Percentiles rank a stretch among this genome's conserved stretches.
Evolutionary conservation across 768 basidiomycete species (phyloP).

Genomic region (Phylloporus arenicola): DNA sequence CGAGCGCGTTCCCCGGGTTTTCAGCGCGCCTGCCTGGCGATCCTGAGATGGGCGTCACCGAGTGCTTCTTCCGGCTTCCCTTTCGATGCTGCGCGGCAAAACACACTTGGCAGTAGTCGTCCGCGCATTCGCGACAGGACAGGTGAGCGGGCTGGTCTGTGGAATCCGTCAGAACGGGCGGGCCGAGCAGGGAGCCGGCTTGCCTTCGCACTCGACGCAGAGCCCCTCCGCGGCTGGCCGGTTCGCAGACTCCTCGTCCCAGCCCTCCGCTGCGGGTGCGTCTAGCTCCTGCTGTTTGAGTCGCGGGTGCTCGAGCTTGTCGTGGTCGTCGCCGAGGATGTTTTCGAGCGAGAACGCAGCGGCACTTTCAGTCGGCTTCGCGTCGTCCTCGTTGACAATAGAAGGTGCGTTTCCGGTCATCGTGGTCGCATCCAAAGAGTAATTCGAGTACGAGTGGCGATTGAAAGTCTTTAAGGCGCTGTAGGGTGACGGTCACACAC

Average conservation of each 20-base stretch:
- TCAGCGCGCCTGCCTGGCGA: constrained; percentile 5
- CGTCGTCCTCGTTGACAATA: constrained; percentile 7
- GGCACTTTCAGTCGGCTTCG: constrained; percentile 5
- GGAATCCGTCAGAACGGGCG: not conserved
- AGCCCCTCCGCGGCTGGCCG: constrained; percentile 53
- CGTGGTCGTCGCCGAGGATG: constrained; percentile 62
- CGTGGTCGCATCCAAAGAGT: constrained; percentile 9
- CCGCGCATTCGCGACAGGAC: constrained; percentile 64
- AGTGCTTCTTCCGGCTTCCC: constrained; percentile 66
- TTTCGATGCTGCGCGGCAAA: constrained; percentile 82
- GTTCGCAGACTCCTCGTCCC: constrained; percentile 59
- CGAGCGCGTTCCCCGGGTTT: constrained; percentile 12
- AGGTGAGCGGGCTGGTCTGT: constrained; percentile 81
- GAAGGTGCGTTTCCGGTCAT: constrained; percentile 22
- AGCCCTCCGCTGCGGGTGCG: constrained; percentile 42
- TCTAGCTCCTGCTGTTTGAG: constrained; percentile 30
- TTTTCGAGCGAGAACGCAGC: constrained; percentile 57
- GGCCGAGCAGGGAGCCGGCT: constrained; percentile 12
- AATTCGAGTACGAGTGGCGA: constrained; percentile 5
- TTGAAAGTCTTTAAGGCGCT: constrained; percentile 4
- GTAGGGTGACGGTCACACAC: constrained; percentile 18
- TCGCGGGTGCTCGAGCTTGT: constrained; percentile 51
- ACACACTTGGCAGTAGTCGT: constrained; percentile 80
- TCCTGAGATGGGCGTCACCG: constrained; percentile 41
- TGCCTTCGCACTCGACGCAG: constrained; percentile 87